Evolutionary conservation across 1,139 yeast species (phyloP), one percentile per base, ranked within the genome.

Genomic region (Candida albicans): DNA sequence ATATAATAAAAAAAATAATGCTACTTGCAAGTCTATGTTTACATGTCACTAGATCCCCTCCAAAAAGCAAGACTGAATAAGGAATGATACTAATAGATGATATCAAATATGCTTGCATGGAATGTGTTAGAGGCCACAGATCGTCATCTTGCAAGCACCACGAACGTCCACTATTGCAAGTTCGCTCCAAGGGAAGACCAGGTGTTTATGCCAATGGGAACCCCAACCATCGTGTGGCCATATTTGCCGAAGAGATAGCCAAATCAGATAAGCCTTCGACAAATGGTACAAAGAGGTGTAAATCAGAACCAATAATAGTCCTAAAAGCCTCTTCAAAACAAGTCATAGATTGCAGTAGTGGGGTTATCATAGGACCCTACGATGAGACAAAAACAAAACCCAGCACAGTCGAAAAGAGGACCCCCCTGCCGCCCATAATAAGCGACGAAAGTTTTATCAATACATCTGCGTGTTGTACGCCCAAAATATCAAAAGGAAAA

Each of bases 51-150:
- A 18, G 22, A 18, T 18, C n/a, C n/a, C n/a, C n/a, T n/a, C 22
- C 22, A 18, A 18, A 18, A 18, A 3, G 22, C 22, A 18, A 18
- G 22, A 18, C 5, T 18, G 22, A 15, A 14, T 13, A 12, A 1
- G 14, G 5, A 28, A 91, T 93, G 98, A 89, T 93, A 46, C 70
- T 89, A 40, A 88, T 87, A 55, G 89, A 87, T 51, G 88, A 87
- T 34, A 85, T 79, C 55, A 88, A 93, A 58, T 87, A 87, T 61
- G 90, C 96, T n/a, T 93, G 96, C 62, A 79, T 82, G 48, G 85
- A 84, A 56, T 93, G 99, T 60, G 89, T 93, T 33, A 73, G 97
- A 36, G 98, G 98, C 15, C 99, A 93, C 61, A 68, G 99, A 36
- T 87, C 96, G 3, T 83, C 95, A 2, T 81, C 84, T 44, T 93